Percentiles rank a stretch among this genome's conserved stretches.
phyloP scores from a whole-genome alignment of 2,329 filamentous ascomycete genomes.

The Microsporum ferrugineum region DNA sequence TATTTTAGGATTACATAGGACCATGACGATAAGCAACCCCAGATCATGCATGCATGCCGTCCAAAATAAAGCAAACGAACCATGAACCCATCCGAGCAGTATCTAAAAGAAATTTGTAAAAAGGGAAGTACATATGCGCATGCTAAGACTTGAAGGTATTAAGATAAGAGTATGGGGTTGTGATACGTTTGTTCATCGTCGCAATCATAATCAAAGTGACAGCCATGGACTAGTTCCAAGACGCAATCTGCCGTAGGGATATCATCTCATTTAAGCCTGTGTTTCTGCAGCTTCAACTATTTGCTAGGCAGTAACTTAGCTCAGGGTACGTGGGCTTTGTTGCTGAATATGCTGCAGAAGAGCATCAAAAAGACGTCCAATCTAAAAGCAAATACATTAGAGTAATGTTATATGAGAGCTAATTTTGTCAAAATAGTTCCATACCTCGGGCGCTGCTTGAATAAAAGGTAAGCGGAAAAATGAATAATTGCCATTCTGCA shows the following conservation, averaged over 20 bases:
- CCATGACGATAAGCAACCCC: constrained; percentile 12
- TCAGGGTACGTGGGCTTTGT: constrained; percentile 34
- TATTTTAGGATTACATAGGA: constrained; percentile 9
- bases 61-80: constrained; percentile 11
- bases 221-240: neutral
- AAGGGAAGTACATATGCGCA: constrained; percentile 6
- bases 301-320: constrained; percentile 3
- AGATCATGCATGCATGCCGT: constrained; percentile 14
- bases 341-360: constrained; percentile 37
- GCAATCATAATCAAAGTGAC: neutral
- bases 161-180: constrained; percentile 1
- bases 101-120: constrained; percentile 11
- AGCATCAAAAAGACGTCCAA: constrained; percentile 36
- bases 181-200: constrained; percentile 1
- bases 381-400: constrained; percentile 20
- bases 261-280: neutral
- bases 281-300: neutral
- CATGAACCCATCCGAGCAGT: constrained; percentile 8
- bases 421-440: constrained; percentile 9
- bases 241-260: neutral
- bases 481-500: constrained; percentile 80
- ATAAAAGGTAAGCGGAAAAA: constrained; percentile 93
- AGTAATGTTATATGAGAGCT: neutral
- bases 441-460: constrained; percentile 77
- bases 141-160: constrained; percentile 1